A percentile compares a stretch with the other conserved stretches of the same genome.
Conservation (phyloP, 129 eudicot species). For the Arctium minus region DNA sequence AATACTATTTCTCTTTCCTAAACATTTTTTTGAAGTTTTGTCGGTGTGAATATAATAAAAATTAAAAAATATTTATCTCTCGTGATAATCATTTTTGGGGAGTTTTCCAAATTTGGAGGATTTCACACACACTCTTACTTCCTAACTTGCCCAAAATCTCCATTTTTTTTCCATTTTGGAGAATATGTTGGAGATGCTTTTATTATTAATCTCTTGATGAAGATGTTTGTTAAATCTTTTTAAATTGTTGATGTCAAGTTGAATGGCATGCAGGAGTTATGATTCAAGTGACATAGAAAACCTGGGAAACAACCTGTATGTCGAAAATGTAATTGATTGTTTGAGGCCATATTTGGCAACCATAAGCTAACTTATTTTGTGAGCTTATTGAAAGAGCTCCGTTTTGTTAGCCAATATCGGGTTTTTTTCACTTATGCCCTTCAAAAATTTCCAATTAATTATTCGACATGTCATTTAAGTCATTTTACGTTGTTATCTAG, state of each 20-base stretch:
- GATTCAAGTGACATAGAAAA: slow-evolving; percentile 75
- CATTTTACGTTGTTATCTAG: neutral
- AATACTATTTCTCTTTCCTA: too few relatives aligned
- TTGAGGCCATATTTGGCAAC: too few relatives aligned
- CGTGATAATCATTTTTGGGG: too few relatives aligned
- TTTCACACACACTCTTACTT: too few relatives aligned
- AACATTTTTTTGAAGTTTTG: too few relatives aligned
- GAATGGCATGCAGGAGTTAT: slow-evolving; percentile 48
- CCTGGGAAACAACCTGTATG: slow-evolving; percentile 93
- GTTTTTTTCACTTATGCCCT: neutral
- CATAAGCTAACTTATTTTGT: neutral
- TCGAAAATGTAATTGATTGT: too few relatives aligned
- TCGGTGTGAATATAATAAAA: too few relatives aligned
- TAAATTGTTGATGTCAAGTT: neutral
- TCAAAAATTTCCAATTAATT: neutral
- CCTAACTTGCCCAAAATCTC: too few relatives aligned
- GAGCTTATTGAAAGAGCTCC: neutral
- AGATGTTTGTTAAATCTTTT: neutral
- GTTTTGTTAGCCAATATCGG: neutral
- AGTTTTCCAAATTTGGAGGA: too few relatives aligned
- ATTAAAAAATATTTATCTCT: too few relatives aligned
- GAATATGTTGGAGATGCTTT: too few relatives aligned
- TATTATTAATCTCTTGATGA: neutral
- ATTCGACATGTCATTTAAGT: neutral
- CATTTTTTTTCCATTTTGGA: too few relatives aligned